phyloP scores from a whole-genome alignment of 441 rosid genomes.

The Erodium chrysanthum region DNA sequence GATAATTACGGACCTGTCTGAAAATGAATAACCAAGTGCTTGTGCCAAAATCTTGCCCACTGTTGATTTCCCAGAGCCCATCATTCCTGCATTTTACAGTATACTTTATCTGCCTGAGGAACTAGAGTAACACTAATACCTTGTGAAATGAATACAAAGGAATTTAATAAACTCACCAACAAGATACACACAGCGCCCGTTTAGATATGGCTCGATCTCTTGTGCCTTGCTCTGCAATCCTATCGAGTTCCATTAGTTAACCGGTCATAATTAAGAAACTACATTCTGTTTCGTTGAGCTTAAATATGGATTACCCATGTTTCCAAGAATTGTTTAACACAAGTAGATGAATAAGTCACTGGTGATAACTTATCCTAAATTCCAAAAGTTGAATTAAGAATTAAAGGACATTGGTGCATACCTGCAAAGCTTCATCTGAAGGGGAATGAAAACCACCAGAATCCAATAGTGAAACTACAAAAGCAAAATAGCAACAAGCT shows the following conservation, averaged over 20 bases:
- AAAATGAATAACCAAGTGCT: not conserved
- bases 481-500: slow-evolving; percentile 10
- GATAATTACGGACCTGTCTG: not conserved
- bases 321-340: not conserved
- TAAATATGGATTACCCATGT: not conserved
- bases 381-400: not conserved
- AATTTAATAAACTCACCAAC: not conserved
- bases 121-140: not conserved
- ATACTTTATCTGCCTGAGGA: not conserved
- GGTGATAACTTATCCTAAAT: not conserved
- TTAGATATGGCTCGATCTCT: not conserved
- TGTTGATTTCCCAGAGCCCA: slow-evolving; percentile 2
- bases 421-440: slow-evolving; percentile 52
- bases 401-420: slow-evolving; percentile 16
- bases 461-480: slow-evolving; percentile 52
- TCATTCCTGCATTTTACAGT: not conserved
- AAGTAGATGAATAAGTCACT: not conserved
- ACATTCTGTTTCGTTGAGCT: not conserved
- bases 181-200: not conserved
- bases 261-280: not conserved
- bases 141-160: not conserved
- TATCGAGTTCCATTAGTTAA: not conserved
- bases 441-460: slow-evolving; percentile 34
- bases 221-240: not conserved
- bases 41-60: not conserved